These are phyloP conservation scores for Nothopassalora personata DNA, from an alignment of 2,329 filamentous ascomycete genomes.

Conservation along the genomic window DNA sequence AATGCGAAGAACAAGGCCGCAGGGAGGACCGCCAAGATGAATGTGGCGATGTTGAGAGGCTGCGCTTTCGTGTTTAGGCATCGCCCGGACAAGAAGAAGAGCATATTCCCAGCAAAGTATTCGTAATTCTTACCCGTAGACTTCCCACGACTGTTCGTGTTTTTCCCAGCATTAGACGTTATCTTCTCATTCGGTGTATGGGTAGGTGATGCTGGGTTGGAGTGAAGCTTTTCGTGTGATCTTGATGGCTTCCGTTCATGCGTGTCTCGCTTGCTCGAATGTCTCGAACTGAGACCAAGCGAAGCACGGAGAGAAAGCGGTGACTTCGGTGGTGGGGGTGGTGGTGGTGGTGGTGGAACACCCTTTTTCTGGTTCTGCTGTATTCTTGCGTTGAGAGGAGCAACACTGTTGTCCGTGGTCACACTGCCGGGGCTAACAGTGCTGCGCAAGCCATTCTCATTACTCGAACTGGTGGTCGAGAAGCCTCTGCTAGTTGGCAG, in stretches of 20 bases:
- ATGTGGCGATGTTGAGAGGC: conserved; percentile 85
- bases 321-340: conserved; percentile 23
- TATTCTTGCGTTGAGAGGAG: conserved; percentile 50
- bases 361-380: conserved; percentile 7
- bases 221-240: conserved; percentile 64
- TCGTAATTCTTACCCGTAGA: conserved; percentile 67
- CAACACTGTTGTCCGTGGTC: conserved; percentile 71
- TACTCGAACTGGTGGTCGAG: conserved; percentile 44
- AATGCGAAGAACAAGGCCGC: conserved; percentile 77
- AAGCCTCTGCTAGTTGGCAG: conserved; percentile 68
- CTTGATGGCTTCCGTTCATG: conserved; percentile 15
- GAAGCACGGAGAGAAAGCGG: conserved; percentile 26
- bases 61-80: conserved; percentile 76
- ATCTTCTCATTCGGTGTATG: conserved; percentile 16
- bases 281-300: conserved; percentile 22
- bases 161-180: not conserved
- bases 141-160: not conserved
- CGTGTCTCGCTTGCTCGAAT: conserved; percentile 15
- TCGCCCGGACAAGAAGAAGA: conserved; percentile 81
- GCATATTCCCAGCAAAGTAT: conserved; percentile 89
- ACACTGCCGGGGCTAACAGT: conserved; percentile 38
- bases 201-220: conserved; percentile 65
- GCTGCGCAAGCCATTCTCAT: conserved; percentile 3
- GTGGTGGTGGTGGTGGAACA: not conserved
- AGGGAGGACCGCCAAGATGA: conserved; percentile 71